Evolutionary conservation across 345 rosid genomes (phyloP), one percentile per base, ranked within the genome.

Genomic region (Physaria fendleri): DNA sequence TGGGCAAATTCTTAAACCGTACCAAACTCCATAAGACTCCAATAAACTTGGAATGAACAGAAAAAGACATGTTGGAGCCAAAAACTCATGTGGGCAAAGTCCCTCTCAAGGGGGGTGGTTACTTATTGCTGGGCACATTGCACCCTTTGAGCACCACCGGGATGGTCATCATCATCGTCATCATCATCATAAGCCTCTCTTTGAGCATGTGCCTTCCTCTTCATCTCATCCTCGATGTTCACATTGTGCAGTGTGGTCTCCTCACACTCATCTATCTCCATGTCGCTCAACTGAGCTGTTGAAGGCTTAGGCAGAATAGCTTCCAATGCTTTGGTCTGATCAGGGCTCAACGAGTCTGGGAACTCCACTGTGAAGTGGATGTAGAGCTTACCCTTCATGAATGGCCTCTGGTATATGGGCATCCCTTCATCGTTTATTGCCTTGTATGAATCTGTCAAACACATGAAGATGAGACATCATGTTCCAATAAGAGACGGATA

Each of bases 251-350:
- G 29, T 0, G 81, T 85, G 1, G 96, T 83, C 72, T 85, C 96
- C 47, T 88, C 96, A 1, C 96, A 85, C 33, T 82, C 87, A 51
- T 85, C 93, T 46, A 85, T 66, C 64, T 88, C 93, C 88, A 79
- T 82, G 23, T 79, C 85, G 0, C 78, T 78, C 41, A 85, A 64
- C 57, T 78, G 82, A 51, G 60, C 14, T 2, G 45, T 69, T 7
- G 81, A 73, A 4, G 77, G 35, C 56, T 77, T 78, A 2, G 75
- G 84, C 4, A 88, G 79, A 29, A 77, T 58, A 35, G 80, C 44
- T 72, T 81, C 85, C 5, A 85, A 22, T 13, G 69, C 58, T 69
- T 71, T 72, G 72, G 81, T 73, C 59, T 85, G 90, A 8, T 83
- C 90, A 1, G 76, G 71, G 68, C 41, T 54, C 8, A 88, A 43